A percentile compares a stretch with the other conserved stretches of the same genome.
These are phyloP conservation scores for Aureobasidium subglaciale DNA, from an alignment of 2,329 filamentous ascomycete genomes.

Conservation along the genomic window DNA sequence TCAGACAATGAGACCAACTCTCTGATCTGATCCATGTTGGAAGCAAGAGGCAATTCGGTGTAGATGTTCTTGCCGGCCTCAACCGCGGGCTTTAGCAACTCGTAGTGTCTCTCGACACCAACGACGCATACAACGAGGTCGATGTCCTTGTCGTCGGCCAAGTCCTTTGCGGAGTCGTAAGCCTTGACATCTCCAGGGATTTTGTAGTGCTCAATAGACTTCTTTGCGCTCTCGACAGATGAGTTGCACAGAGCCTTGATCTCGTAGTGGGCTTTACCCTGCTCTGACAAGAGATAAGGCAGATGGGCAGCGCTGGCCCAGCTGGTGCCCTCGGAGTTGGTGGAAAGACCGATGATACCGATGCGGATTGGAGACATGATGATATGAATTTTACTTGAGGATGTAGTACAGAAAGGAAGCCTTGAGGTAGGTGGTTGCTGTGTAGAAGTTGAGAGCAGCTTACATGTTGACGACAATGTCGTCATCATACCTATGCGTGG, in stretches of 20 bases:
- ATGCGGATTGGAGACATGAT: slow-evolving; percentile 40
- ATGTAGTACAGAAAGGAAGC: not conserved
- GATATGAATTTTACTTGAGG: not conserved
- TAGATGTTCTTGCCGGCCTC: slow-evolving; percentile 43
- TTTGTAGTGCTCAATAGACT: slow-evolving; percentile 35
- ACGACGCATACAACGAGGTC: slow-evolving; percentile 43
- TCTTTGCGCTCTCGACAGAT: slow-evolving; percentile 35
- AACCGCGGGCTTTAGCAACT: slow-evolving; percentile 36
- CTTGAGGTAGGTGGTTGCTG: not conserved
- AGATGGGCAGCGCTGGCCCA: slow-evolving; percentile 54
- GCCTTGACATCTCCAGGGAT: slow-evolving; percentile 35
- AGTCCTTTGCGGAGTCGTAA: slow-evolving; percentile 36
- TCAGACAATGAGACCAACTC: slow-evolving; percentile 38
- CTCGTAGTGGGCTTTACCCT: slow-evolving; percentile 30
- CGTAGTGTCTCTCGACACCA: slow-evolving; percentile 38
- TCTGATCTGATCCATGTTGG: slow-evolving; percentile 35
- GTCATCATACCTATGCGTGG: not conserved
- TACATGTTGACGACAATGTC: not conserved
- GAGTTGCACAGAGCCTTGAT: slow-evolving; percentile 47
- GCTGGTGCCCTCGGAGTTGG: slow-evolving; percentile 27
- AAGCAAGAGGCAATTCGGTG: slow-evolving; percentile 45
- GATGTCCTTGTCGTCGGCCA: slow-evolving; percentile 41
- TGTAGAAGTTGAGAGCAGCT: not conserved
- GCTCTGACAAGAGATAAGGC: slow-evolving; percentile 45
- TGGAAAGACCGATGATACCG: slow-evolving; percentile 53